These are phyloP conservation scores for Ephemerocybe angulata DNA, from an alignment of 768 basidiomycete species.

Conservation along the genomic window DNA sequence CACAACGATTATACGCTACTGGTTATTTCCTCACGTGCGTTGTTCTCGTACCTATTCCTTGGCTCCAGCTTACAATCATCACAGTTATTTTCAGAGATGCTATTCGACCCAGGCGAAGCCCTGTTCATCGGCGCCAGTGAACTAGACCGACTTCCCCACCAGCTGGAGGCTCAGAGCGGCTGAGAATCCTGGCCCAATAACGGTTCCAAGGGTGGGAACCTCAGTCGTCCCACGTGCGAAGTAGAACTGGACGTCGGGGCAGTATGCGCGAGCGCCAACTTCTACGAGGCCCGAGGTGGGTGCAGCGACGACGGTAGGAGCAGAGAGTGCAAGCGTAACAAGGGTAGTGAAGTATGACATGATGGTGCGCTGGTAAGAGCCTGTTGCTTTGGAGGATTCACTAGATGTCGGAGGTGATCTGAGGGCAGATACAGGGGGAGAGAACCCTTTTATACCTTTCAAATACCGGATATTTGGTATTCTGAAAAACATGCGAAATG, in stretches of 20 bases:
- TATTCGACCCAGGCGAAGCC: constrained; percentile 37
- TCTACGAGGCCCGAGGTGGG: constrained; percentile 17
- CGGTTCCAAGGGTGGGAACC: constrained; percentile 9
- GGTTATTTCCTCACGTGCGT: constrained; percentile 37
- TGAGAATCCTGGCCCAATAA: constrained; percentile 16
- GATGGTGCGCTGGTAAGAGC: too few relatives aligned
- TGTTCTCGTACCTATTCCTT: background rate
- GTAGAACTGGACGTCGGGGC: constrained; percentile 5
- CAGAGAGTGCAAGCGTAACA: background rate
- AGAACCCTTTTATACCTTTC: too few relatives aligned
- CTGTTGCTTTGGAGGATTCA: too few relatives aligned
- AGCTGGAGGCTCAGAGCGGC: constrained; percentile 15
- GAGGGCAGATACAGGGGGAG: too few relatives aligned
- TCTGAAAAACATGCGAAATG: too few relatives aligned
- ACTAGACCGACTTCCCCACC: constrained; percentile 2
- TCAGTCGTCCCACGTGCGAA: constrained; percentile 17
- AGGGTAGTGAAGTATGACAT: constrained; percentile 4
- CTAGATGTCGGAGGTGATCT: too few relatives aligned
- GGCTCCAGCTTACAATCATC: background rate
- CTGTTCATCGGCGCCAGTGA: constrained; percentile 13
- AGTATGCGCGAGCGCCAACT: constrained; percentile 14
- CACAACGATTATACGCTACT: constrained; percentile 47
- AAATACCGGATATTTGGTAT: too few relatives aligned
- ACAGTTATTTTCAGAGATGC: constrained; percentile 34
- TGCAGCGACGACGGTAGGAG: constrained; percentile 13